Conservation (phyloP, 805 yeast genomes). For the Allodekkera sacchari region DNA sequence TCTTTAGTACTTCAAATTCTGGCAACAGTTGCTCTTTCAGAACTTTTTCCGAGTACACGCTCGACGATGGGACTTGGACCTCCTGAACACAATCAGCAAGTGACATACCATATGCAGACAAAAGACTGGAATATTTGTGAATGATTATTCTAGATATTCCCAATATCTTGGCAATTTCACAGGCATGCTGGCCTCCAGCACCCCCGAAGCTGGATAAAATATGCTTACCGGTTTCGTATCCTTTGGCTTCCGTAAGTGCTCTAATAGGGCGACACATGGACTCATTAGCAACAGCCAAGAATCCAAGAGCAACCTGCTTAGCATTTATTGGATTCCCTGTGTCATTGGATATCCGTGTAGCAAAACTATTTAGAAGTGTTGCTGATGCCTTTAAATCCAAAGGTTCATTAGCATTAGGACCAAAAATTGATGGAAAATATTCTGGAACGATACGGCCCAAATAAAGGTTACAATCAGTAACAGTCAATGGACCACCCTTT, state of each 20-base stretch:
- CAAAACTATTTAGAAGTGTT: constrained; percentile 20
- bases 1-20: constrained; percentile 10
- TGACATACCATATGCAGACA: constrained; percentile 76
- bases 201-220: constrained; percentile 76
- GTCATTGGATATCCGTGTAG: too few relatives aligned
- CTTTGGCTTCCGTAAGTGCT: constrained; percentile 70
- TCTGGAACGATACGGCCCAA: constrained; percentile 64
- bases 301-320: constrained; percentile 68
- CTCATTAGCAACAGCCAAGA: constrained; percentile 70
- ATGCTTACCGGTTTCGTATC: constrained; percentile 54
- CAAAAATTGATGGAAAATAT: constrained; percentile 70
- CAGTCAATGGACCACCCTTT: constrained; percentile 75
- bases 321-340: constrained; percentile 36
- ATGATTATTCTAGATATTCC: constrained; percentile 58
- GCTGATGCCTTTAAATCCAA: constrained; percentile 48
- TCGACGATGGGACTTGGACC: constrained; percentile 17
- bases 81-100: constrained; percentile 38
- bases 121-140: constrained; percentile 66
- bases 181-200: constrained; percentile 84
- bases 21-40: constrained; percentile 5
- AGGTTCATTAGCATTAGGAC: constrained; percentile 64
- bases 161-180: constrained; percentile 57
- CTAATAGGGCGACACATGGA: constrained; percentile 80
- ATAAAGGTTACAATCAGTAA: constrained; percentile 72
- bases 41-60: constrained; percentile 6